These are phyloP conservation scores for Fomitopsis betulina DNA, from an alignment of 1,284 basidiomycete genomes.

Conservation along the genomic window DNA sequence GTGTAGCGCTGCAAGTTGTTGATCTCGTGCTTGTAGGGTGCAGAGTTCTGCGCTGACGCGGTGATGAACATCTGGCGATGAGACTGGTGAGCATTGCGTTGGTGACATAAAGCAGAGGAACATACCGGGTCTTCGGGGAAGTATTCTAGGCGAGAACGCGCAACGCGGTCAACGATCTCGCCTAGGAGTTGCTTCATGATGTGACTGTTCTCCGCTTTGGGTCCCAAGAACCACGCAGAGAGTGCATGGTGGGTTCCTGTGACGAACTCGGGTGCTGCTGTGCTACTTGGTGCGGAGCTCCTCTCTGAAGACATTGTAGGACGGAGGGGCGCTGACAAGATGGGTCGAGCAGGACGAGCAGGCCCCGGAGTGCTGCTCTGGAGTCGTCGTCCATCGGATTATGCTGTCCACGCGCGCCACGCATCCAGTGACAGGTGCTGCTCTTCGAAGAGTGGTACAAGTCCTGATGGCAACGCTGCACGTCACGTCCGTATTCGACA, in stretches of 20 bases:
- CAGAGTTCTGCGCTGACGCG: constrained; percentile 11
- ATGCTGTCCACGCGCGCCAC: too few relatives aligned
- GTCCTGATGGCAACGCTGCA: too few relatives aligned
- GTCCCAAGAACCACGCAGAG: constrained; percentile 26
- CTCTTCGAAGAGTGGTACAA: too few relatives aligned
- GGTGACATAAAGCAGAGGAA: background rate
- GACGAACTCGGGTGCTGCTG: background rate
- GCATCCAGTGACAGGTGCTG: too few relatives aligned
- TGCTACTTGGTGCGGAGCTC: background rate
- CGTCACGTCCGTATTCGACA: too few relatives aligned
- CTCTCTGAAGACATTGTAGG: background rate
- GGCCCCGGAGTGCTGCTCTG: too few relatives aligned
- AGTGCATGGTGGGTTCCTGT: constrained; percentile 22
- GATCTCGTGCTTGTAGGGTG: constrained; percentile 13
- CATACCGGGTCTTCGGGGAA: constrained; percentile 14
- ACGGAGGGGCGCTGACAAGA: background rate
- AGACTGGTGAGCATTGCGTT: background rate
- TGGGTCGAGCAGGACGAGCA: too few relatives aligned
- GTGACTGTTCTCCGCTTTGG: constrained; percentile 23
- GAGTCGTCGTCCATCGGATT: too few relatives aligned
- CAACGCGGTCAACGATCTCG: constrained; percentile 11
- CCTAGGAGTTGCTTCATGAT: constrained; percentile 15
- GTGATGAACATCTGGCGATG: constrained; percentile 17
- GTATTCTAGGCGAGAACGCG: constrained; percentile 11
- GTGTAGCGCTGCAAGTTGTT: constrained; percentile 12